Percentiles rank a stretch among this genome's conserved stretches.
These are phyloP conservation scores for Hemisphaericaspora xylanilytica DNA, from an alignment of 1,139 yeast genomes.

Conservation along the genomic window DNA sequence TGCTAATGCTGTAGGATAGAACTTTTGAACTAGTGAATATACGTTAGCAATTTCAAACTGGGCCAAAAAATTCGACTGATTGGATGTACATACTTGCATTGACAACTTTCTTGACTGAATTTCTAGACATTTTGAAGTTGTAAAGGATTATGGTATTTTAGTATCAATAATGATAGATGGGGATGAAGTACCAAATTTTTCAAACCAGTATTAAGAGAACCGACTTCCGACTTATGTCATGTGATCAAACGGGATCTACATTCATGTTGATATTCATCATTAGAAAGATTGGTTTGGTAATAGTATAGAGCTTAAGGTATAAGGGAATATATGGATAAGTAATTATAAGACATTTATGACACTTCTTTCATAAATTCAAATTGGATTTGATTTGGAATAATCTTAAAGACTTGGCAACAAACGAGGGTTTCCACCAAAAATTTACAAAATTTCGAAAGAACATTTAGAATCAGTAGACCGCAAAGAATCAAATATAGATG, in stretches of 20 bases:
- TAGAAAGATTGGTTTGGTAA: too few relatives aligned
- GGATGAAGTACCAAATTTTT: too few relatives aligned
- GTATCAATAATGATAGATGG: background rate
- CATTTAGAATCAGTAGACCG: too few relatives aligned
- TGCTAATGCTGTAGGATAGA: slow-evolving; percentile 73
- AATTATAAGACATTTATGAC: too few relatives aligned
- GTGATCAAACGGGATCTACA: background rate
- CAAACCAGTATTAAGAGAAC: slow-evolving; percentile 1
- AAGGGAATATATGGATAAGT: too few relatives aligned
- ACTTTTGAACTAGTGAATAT: slow-evolving; percentile 49
- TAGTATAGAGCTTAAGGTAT: too few relatives aligned
- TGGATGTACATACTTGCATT: slow-evolving; percentile 35
- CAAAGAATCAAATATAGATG: too few relatives aligned
- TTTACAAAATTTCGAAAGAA: background rate
- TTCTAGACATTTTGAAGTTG: slow-evolving; percentile 26
- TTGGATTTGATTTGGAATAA: too few relatives aligned
- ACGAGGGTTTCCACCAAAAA: background rate
- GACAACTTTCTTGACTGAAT: slow-evolving; percentile 46
- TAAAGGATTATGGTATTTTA: too few relatives aligned
- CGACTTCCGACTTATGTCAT: background rate
- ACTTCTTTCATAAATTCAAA: too few relatives aligned
- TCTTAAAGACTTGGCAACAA: background rate
- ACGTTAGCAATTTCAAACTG: slow-evolving; percentile 16
- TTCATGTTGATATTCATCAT: background rate
- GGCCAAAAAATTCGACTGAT: background rate